Percentiles rank a stretch among this genome's conserved stretches.
Evolutionary conservation across 2,329 filamentous ascomycete genomes (phyloP).

Genomic region (Zymoseptoria ardabiliae): DNA sequence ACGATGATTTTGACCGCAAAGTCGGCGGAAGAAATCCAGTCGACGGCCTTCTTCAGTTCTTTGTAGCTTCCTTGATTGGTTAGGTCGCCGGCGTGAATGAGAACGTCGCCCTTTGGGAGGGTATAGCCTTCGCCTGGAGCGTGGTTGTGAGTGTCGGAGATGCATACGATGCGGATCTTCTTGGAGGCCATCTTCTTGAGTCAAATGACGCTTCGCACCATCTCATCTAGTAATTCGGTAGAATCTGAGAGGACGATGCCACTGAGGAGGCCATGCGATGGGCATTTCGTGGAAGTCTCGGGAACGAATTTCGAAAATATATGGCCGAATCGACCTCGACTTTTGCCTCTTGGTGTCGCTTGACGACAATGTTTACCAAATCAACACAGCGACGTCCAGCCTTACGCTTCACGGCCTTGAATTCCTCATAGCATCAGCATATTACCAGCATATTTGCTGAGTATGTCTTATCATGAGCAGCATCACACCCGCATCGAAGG

Average conservation of each 20-base stretch:
- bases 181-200: neutral
- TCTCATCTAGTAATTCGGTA: neutral
- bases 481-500: neutral
- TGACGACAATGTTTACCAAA: neutral
- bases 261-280: neutral
- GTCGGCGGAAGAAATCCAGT: conserved; percentile 60
- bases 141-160: conserved; percentile 67
- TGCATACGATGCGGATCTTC: conserved; percentile 62
- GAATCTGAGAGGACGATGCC: neutral
- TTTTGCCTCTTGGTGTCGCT: neutral
- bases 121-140: conserved; percentile 47
- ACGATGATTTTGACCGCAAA: conserved; percentile 66
- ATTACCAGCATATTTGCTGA: neutral
- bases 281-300: neutral
- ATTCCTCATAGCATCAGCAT: neutral
- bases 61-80: conserved; percentile 60
- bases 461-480: neutral
- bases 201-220: neutral
- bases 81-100: conserved; percentile 70
- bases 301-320: too few relatives aligned
- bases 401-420: neutral
- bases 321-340: too few relatives aligned
- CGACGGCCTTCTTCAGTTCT: conserved; percentile 53
- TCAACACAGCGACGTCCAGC: neutral
- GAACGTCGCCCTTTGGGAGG: conserved; percentile 63